Base-by-base conservation (phyloP, 139 green algal species). In the Chara braunii region DNA sequence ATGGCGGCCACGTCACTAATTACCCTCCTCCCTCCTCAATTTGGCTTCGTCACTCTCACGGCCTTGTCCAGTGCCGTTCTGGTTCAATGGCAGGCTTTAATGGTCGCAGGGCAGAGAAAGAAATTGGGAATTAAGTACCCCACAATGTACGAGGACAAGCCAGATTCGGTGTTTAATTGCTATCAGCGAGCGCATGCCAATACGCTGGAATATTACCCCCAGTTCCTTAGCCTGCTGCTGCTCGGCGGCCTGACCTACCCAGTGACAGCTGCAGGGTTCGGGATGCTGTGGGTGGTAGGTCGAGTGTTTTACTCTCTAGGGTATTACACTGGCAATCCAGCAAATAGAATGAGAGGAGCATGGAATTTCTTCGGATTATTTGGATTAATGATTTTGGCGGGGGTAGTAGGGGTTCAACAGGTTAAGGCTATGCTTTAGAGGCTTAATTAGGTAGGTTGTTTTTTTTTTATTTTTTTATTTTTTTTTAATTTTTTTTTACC, bases 171-270 rank as follows among this genome's bases (percentile, higher is more conserved):
- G 51, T 81, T 81, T 53, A 72, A 81, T 59, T 81, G 68, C 74
- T 51, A 64, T 3, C 74, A 81, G 60, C 62, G 74, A 50, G 74
- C 60, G 33, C 74, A 81, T 51, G 68, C 77, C 18, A 78, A 81
- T 54, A 78, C 74, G 35, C 52, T 81, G 6, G 74, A 81, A 48
- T 32, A 2, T 26, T 67, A 72, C 43, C 59, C 65, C 3, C 14
- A 37, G n/a, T 70, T 73, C 18, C 43, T 64, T 34, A 12, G 60
- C 22, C 33, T 68, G 3, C 33, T 67, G 6, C 36, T 76, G 12
- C n/a, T 66, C 3, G 33, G 36, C n/a, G 73, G 73, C 28, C 11
- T 68, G 2, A 54, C 62, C 3, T 57, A 70, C 35, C 64, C 71
- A 3, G 28, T 59, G 2, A 71, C 64, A 3, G 32, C 71, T 7